phyloP scores from a whole-genome alignment of 192 early-diverging fungal genomes.

The Mortierella claussenii region DNA sequence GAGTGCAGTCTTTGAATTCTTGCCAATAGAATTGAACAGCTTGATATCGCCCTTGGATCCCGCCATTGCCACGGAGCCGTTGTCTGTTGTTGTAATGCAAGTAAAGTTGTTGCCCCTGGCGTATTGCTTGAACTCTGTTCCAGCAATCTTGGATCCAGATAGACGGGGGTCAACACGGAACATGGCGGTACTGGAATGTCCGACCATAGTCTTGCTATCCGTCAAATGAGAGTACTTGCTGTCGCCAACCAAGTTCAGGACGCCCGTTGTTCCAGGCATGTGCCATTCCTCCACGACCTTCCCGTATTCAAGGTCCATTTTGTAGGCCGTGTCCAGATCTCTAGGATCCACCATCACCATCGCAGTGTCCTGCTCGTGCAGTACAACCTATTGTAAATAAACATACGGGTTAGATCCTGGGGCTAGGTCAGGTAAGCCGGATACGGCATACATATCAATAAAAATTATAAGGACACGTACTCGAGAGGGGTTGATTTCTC shows the following conservation, averaged over 20 bases:
- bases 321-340: conserved; percentile 79
- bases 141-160: conserved; percentile 75
- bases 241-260: conserved; percentile 73
- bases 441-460: too few species aligned
- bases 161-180: conserved; percentile 92
- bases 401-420: too few species aligned
- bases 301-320: conserved; percentile 92
- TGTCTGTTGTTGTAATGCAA: conserved; percentile 76
- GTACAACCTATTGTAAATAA: conserved; percentile 71
- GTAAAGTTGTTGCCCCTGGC: conserved; percentile 76
- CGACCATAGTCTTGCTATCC: conserved; percentile 78
- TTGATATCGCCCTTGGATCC: conserved; percentile 90
- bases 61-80: conserved; percentile 85
- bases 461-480: too few species aligned
- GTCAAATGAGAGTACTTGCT: conserved; percentile 86
- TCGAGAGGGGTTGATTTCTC: conserved; percentile 71
- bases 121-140: conserved; percentile 77
- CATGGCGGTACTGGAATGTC: conserved; percentile 83
- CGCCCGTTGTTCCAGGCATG: conserved; percentile 78
- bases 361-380: conserved; percentile 87
- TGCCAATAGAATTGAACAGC: conserved; percentile 80
- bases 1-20: conserved; percentile 86
- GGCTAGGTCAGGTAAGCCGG: too few species aligned
- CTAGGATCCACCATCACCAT: conserved; percentile 80
- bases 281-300: conserved; percentile 96